Base-by-base conservation (phyloP, 345 rosid species). In the Cardiospermum halicacabum region DNA sequence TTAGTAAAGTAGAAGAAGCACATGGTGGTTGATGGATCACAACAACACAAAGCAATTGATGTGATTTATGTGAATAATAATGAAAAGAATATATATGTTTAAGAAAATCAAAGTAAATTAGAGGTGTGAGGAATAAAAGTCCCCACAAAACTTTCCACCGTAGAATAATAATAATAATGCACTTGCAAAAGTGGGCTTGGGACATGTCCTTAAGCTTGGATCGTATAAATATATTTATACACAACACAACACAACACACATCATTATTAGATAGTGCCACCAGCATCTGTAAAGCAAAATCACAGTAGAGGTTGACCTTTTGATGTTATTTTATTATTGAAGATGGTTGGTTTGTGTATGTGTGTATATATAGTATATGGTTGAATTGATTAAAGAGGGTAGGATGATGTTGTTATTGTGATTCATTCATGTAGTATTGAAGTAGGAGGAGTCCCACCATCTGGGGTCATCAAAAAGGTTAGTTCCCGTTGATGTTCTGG, bases 121-220 rank as follows among this genome's bases (percentile, higher is more conserved):
- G 70, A 74, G 72, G 77, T 65, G 71, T 56, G 69, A 66, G 77
- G 77, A 77, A 77, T 79, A 62, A 69, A 56, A 75, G 84, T 69
- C 81, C 84, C 87, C 79, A 71, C 84, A 69, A 11, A 66, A 58
- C 65, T 71, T 75, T 71, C 77, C 68, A 73, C 82, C 74, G 15
- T 56, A 55, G 77, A 80, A 82, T 80, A 77, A 71, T 59, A 55
- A 61, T 58, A 51, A 65, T 65, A 70, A 60, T 72, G 71, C 78
- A 70, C 72, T 68, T 63, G 28, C 74, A 60, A 47, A 48, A 77
- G 82, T 77, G 79, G 80, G 71, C 16, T 66, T 40, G 63, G 62
- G 11, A 28, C 58, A 43, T 66, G 55, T 72, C 60, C 62, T 64
- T 72, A 72, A 71, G 70, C 74, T 70, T 56, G 60, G 75, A 61